phyloP scores from a whole-genome alignment of 345 rosid genomes.

The Physaria fendleri region DNA sequence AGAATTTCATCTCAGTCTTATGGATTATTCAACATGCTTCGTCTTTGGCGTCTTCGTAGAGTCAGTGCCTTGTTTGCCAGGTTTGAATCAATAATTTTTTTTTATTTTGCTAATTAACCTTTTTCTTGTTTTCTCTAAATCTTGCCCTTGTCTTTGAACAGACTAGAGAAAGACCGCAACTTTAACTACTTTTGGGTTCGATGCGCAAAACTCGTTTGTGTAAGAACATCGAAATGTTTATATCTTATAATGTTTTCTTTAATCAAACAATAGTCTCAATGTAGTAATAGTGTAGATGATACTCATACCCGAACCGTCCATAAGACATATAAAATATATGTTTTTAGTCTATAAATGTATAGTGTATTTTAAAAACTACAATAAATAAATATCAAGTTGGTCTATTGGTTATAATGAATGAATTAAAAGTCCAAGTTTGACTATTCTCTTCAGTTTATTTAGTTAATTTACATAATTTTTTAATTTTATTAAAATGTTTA shows the following conservation, averaged over 20 bases:
- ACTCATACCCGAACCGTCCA: too few relatives aligned
- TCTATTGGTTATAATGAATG: too few relatives aligned
- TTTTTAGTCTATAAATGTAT: too few relatives aligned
- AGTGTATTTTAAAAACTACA: too few relatives aligned
- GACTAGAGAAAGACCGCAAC: slow-evolving; percentile 89
- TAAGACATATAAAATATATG: too few relatives aligned
- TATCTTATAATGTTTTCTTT: neutral
- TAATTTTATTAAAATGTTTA: too few relatives aligned
- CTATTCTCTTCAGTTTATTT: too few relatives aligned
- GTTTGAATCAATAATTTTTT: slow-evolving; percentile 22
- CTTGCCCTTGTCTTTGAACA: slow-evolving; percentile 28
- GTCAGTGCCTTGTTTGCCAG: slow-evolving; percentile 87
- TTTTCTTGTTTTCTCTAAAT: neutral
- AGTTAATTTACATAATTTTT: too few relatives aligned
- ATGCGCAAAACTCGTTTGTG: slow-evolving; percentile 83
- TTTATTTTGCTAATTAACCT: neutral
- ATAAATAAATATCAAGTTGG: too few relatives aligned
- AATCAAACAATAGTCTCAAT: neutral
- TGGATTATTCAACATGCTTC: slow-evolving; percentile 85
- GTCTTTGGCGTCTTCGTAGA: slow-evolving; percentile 98
- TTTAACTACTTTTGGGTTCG: slow-evolving; percentile 95
- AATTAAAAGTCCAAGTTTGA: too few relatives aligned
- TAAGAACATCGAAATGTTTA: slow-evolving; percentile 35
- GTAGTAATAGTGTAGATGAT: neutral
- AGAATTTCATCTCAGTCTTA: slow-evolving; percentile 56